A percentile compares a stretch with the other conserved stretches of the same genome.
phyloP scores from a whole-genome alignment of 805 yeast genomes.

The Yueomyces sp. region DNA sequence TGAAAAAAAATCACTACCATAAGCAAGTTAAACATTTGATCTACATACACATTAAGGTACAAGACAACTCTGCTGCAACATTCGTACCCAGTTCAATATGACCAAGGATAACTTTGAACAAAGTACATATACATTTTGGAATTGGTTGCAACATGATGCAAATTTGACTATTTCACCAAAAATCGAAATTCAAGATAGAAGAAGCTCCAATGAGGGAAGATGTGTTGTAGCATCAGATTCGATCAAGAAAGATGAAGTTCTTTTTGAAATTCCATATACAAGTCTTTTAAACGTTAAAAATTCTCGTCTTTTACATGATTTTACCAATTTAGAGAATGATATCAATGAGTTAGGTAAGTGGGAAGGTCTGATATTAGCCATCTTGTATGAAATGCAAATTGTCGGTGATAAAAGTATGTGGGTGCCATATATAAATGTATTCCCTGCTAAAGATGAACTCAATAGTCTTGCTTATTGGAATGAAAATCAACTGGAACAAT shows the following conservation, averaged over 20 bases:
- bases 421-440: constrained; percentile 55
- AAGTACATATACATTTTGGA: constrained; percentile 28
- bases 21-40: neutral
- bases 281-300: constrained; percentile 47
- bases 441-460: constrained; percentile 42
- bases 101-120: constrained; percentile 12
- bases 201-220: constrained; percentile 55
- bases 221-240: constrained; percentile 56
- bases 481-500: constrained; percentile 38
- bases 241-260: constrained; percentile 45
- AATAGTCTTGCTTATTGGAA: constrained; percentile 74
- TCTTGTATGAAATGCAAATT: constrained; percentile 46
- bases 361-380: constrained; percentile 61
- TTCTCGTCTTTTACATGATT: constrained; percentile 30
- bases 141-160: constrained; percentile 32
- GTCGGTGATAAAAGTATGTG: constrained; percentile 40
- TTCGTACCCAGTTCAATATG: neutral
- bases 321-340: constrained; percentile 19
- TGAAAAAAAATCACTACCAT: neutral
- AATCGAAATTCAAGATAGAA: constrained; percentile 45
- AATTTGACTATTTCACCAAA: constrained; percentile 39
- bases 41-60: neutral
- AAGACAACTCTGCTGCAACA: neutral
- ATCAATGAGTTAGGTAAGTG: constrained; percentile 40
- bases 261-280: constrained; percentile 57